These are phyloP conservation scores for Pseudoperonospora humuli DNA, from an alignment of 352 stramenopile species.

Conservation along the genomic window DNA sequence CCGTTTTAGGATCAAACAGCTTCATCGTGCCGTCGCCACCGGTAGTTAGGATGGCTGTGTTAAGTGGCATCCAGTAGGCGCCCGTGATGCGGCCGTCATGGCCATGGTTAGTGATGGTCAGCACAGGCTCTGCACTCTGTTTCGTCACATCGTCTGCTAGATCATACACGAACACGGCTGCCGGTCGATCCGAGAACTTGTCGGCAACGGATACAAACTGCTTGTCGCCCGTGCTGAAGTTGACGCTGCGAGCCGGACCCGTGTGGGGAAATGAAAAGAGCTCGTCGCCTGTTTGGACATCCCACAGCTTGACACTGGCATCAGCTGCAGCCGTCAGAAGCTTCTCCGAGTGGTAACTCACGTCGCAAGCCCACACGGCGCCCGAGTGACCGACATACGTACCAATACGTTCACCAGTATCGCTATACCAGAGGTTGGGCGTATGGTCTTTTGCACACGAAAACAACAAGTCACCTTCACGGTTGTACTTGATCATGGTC, in stretches of 20 bases:
- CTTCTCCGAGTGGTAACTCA: conserved; percentile 87
- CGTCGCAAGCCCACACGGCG: conserved; percentile 95
- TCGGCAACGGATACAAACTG: conserved; percentile 78
- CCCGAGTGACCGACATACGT: conserved; percentile 97
- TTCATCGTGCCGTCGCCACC: conserved; percentile 75
- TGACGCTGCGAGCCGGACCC: conserved; percentile 73
- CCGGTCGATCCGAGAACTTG: conserved; percentile 77
- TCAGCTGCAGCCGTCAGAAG: conserved; percentile 96
- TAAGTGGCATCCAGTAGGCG: conserved; percentile 80
- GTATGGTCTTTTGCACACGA: conserved; percentile 93
- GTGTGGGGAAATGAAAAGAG: conserved; percentile 83
- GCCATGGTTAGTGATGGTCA: conserved; percentile 74
- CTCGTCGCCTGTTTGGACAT: conserved; percentile 85
- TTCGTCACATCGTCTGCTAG: conserved; percentile 55
- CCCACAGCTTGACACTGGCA: conserved; percentile 88
- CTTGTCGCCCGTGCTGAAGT: conserved; percentile 83
- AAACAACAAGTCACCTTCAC: conserved; percentile 97
- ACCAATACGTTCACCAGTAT: conserved; percentile 92
- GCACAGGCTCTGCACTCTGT: conserved; percentile 48
- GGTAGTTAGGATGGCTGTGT: conserved; percentile 84
- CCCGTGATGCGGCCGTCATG: conserved; percentile 76
- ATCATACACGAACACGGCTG: conserved; percentile 76
- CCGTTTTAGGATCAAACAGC: conserved; percentile 71
- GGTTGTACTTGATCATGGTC: conserved; percentile 98
- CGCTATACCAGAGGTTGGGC: conserved; percentile 95